Conservation (phyloP, 2,329 filamentous ascomycete genomes). For the Sporothrix variecibatus region DNA sequence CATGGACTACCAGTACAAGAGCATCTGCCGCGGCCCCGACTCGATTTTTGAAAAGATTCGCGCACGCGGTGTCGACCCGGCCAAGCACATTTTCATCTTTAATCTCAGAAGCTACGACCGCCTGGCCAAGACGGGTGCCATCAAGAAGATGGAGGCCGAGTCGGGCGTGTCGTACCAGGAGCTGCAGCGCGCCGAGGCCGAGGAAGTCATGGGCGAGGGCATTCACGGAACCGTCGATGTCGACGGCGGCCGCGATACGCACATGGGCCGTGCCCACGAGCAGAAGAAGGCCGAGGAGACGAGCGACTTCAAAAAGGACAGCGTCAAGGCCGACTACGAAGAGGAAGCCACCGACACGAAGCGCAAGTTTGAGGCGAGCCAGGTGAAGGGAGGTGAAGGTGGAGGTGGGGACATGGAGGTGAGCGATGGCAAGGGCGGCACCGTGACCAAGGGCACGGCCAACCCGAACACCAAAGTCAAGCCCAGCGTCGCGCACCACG, state of each 20-base stretch:
- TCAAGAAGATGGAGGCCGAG: conserved; percentile 74
- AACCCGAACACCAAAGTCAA: conserved; percentile 32
- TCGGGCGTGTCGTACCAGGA: conserved; percentile 81
- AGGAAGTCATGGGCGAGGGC: conserved; percentile 79
- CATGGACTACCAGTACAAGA: conserved; percentile 99
- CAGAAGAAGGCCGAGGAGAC: conserved; percentile 39
- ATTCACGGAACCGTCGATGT: conserved; percentile 61
- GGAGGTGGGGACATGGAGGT: background rate
- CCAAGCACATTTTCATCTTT: conserved; percentile 85
- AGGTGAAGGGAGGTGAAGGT: background rate
- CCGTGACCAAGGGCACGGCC: background rate
- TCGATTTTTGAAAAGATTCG: conserved; percentile 83
- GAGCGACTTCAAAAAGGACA: conserved; percentile 38
- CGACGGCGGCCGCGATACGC: conserved; percentile 49
- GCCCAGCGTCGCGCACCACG: conserved; percentile 70
- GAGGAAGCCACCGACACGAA: conserved; percentile 50
- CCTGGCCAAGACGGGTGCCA: conserved; percentile 75
- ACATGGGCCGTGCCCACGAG: conserved; percentile 49
- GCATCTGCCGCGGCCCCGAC: conserved; percentile 85
- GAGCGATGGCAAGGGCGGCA: background rate
- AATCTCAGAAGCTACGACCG: conserved; percentile 92
- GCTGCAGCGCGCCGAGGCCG: conserved; percentile 82
- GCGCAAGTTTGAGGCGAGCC: conserved; percentile 51
- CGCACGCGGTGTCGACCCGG: conserved; percentile 72
- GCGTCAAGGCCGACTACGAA: conserved; percentile 43